Percentiles rank a stretch among this genome's conserved stretches.
phyloP scores from a whole-genome alignment of 2,329 filamentous ascomycete genomes.

The Fusarium sp. region DNA sequence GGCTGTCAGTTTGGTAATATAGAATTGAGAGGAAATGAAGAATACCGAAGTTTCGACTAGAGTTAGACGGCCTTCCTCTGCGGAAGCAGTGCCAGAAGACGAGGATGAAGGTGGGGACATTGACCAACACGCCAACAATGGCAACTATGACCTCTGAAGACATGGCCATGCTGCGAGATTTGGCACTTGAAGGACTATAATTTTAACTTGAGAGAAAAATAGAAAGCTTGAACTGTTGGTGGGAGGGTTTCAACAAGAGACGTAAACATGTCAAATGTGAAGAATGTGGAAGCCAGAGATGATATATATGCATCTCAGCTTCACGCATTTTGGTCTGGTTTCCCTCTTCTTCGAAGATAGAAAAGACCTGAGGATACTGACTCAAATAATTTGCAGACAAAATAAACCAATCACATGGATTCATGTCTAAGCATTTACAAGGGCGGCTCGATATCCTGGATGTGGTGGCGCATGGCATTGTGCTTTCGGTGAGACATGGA shows the following conservation, averaged over 20 bases:
- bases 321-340: not conserved
- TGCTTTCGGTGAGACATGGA: rapidly evolving
- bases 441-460: no score
- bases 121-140: slow-evolving; percentile 3
- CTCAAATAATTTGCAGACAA: no score
- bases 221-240: no score
- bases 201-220: no score
- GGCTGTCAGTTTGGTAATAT: not conserved
- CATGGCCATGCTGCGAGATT: not conserved
- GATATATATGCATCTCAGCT: not conserved
- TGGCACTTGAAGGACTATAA: rapidly evolving
- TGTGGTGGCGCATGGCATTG: not conserved
- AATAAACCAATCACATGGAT: no score
- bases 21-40: no score
- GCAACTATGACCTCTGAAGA: not conserved
- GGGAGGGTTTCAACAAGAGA: no score
- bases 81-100: slow-evolving; percentile 8
- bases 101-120: slow-evolving; percentile 2
- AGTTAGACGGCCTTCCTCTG: not conserved
- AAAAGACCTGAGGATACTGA: no score
- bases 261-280: rapidly evolving
- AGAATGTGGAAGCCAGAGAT: not conserved
- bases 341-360: no score
- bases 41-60: not conserved
- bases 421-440: no score